These are phyloP conservation scores for Thielaviopsis musarum DNA, from an alignment of 2,329 filamentous ascomycete genomes.

Conservation along the genomic window DNA sequence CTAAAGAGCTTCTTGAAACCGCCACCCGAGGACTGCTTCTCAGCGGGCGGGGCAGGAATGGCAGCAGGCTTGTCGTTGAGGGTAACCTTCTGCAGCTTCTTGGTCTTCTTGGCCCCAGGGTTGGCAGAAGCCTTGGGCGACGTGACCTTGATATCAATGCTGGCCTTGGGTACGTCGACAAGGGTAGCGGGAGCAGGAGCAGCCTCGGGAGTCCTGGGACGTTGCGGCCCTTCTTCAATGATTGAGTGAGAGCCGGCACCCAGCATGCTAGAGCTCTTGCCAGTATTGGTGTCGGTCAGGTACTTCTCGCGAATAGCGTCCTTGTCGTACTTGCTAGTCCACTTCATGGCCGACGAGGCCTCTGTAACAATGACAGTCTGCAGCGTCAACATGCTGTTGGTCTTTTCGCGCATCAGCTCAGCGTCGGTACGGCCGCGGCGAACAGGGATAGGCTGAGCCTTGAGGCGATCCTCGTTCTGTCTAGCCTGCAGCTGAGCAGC, in stretches of 20 bases:
- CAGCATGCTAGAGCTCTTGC: constrained; percentile 38
- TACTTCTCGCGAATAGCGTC: constrained; percentile 75
- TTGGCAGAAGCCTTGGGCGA: background rate
- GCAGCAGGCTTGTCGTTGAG: constrained; percentile 22
- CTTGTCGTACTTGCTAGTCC: constrained; percentile 91
- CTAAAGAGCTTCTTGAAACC: constrained; percentile 51
- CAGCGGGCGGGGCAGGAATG: constrained; percentile 2
- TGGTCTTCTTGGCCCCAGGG: constrained; percentile 15
- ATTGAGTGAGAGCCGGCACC: constrained; percentile 17
- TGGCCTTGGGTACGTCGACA: constrained; percentile 4
- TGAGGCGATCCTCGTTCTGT: constrained; percentile 40
- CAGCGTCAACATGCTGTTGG: constrained; percentile 75
- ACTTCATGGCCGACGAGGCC: constrained; percentile 87
- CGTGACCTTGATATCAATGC: constrained; percentile 4
- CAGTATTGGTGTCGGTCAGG: constrained; percentile 54
- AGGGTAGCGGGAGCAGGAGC: constrained; percentile 12
- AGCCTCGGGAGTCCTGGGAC: constrained; percentile 25
- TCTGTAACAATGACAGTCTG: constrained; percentile 73
- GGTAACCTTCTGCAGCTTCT: constrained; percentile 38
- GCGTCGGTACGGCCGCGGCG: constrained; percentile 39
- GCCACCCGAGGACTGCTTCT: constrained; percentile 19
- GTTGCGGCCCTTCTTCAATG: constrained; percentile 19
- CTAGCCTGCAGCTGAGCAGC: constrained; percentile 66
- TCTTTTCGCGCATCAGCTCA: constrained; percentile 50
- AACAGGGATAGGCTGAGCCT: constrained; percentile 22